Conservation (phyloP, 495 filamentous ascomycete genomes). For the Trichocladium uniseriatum region DNA sequence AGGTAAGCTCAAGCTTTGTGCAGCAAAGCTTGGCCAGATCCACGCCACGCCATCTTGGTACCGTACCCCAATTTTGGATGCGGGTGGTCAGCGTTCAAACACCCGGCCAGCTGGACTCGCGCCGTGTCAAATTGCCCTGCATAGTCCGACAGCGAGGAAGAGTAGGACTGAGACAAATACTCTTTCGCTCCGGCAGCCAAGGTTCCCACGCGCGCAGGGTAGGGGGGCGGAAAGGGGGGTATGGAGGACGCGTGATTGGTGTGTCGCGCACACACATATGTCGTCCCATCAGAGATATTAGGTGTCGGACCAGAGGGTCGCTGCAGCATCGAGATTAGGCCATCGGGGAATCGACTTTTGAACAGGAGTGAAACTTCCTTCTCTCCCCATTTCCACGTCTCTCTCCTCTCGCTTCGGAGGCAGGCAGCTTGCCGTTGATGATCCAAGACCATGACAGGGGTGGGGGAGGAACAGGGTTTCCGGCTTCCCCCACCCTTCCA, state of each 20-base stretch:
- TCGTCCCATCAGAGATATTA: constrained; percentile 4
- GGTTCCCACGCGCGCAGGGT: neutral
- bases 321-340: constrained; percentile 25
- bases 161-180: neutral
- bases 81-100: neutral
- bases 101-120: neutral
- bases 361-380: neutral
- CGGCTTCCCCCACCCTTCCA: neutral
- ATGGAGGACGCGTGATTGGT: no score
- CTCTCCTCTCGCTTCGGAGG: neutral
- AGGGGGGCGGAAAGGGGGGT: no score
- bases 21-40: no score
- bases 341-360: constrained; percentile 4
- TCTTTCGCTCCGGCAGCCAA: neutral
- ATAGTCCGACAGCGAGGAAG: neutral
- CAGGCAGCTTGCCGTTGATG: constrained; percentile 3
- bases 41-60: no score
- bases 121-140: neutral
- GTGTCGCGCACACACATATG: constrained; percentile 8
- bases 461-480: neutral
- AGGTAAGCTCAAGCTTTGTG: neutral
- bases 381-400: neutral
- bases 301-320: constrained; percentile 1
- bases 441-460: neutral
- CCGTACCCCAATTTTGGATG: neutral